Evolutionary conservation across 129 eudicot species (phyloP), one percentile per base, ranked within the genome.

Genomic region (Pulicaria dysenterica): DNA sequence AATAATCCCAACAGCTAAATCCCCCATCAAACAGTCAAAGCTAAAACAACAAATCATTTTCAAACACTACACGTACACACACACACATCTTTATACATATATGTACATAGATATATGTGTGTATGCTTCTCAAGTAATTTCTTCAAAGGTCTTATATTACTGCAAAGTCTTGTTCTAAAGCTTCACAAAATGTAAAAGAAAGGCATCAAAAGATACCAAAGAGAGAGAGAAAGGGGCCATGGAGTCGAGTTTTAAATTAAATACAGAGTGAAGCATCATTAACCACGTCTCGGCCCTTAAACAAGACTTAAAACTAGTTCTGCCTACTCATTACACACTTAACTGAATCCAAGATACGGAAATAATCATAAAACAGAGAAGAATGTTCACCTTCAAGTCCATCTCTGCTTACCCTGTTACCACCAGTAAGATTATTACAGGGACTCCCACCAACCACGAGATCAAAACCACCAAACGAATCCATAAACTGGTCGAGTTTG

Each of bases 361-460:
- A 67, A 70, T 76, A 94, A 11, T 94, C 89, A 57, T 67, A 87
- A 40, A 94, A 94, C 3, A 94, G 86, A 0, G 89, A 66, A 5
- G 98, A 94, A 2, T 94, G 86, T 24, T 82, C 82, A 3, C 98
- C 98, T 73, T 94, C 95, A 49, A 90, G 84, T 34, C 98, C 98
- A 14, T 90, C 96, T 79, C 98, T 80, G 64, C 88, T 86, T 0
- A 87, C 95, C 73, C 98, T 73, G 31, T 94, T 94, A 74, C 95
- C 70, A 0, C 98, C 98, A 0, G 96, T 86, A 5, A 94, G 85
- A 65, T 94, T 94, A 64, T 94, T 94, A 74, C 98, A 94, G 0
- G 98, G 98, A 66, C 96, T 89, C 3, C 96, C 98, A 16, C 96
- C 96, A 40, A 94, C 59, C 3, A 90, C 71, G 4, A 94, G 80